Evolutionary conservation across 129 eudicot genomes (phyloP).

Genomic region (Kitagawia praeruptora): DNA sequence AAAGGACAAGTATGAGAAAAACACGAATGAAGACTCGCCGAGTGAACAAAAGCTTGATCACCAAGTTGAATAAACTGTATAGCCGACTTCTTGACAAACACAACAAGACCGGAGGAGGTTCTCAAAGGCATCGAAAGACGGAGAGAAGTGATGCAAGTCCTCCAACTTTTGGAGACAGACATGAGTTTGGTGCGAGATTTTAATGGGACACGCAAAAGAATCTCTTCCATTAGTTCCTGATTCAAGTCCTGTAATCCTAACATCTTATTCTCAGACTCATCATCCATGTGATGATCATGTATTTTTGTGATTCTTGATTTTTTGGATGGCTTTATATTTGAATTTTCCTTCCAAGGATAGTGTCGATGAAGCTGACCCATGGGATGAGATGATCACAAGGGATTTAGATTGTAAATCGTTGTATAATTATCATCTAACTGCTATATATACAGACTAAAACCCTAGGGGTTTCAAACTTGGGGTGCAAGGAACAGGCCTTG

Average conservation of each 20-base stretch:
- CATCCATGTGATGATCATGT: not conserved
- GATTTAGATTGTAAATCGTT: not conserved
- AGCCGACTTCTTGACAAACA: slow-evolving; percentile 1
- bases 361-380: not conserved
- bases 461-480: not conserved
- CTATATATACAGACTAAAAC: not conserved
- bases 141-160: not conserved
- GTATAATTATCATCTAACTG: not conserved
- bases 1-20: not conserved
- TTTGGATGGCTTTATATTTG: not conserved
- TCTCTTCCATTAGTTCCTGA: not conserved
- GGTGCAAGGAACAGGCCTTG: not conserved
- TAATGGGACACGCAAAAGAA: slow-evolving; percentile 11
- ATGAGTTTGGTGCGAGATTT: slow-evolving; percentile 4
- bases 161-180: slow-evolving; percentile 9
- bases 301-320: not conserved
- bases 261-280: not conserved
- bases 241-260: not conserved
- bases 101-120: slow-evolving; percentile 12
- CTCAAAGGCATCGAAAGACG: slow-evolving; percentile 1
- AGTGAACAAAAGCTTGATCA: slow-evolving; percentile 1
- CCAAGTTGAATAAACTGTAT: slow-evolving; percentile 1
- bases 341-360: not conserved
- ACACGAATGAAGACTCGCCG: not conserved
- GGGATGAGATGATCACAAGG: not conserved